Conservation (phyloP, 768 basidiomycete species). For the Lactifluus echinatus region DNA sequence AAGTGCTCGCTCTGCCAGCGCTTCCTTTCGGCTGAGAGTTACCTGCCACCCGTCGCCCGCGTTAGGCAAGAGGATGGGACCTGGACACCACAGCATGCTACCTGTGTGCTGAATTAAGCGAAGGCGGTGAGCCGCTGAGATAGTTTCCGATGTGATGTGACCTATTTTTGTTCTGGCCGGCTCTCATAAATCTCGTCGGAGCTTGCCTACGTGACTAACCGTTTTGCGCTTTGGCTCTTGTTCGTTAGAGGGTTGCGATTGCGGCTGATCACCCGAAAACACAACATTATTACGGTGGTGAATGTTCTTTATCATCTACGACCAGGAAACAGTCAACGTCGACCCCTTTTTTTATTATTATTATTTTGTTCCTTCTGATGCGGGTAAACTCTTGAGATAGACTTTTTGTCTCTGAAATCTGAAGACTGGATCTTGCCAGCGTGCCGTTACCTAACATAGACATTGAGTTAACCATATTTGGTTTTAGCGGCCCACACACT, state of each 20-base stretch:
- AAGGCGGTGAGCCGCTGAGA: neutral
- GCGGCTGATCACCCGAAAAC: neutral
- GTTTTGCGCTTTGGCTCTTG: neutral
- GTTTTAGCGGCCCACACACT: slow-evolving; percentile 3
- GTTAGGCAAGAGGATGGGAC: slow-evolving; percentile 35
- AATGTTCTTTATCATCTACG: neutral
- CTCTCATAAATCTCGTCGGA: neutral
- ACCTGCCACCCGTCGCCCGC: slow-evolving; percentile 63
- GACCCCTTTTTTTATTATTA: neutral
- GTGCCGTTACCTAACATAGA: neutral
- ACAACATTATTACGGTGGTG: neutral
- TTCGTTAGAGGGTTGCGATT: neutral
- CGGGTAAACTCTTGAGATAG: slow-evolving; percentile 10
- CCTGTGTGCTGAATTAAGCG: slow-evolving; percentile 27
- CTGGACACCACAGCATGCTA: slow-evolving; percentile 48
- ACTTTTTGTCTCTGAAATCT: slow-evolving; percentile 9
- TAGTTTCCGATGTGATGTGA: neutral
- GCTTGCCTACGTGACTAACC: neutral
- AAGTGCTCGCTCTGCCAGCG: slow-evolving; percentile 53
- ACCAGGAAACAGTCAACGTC: neutral
- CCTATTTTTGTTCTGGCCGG: neutral
- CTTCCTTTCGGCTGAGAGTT: slow-evolving; percentile 59
- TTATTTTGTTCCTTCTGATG: slow-evolving; percentile 7
- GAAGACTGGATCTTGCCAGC: neutral
- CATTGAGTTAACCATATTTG: neutral